Conservation (phyloP, 2,329 filamentous ascomycete species). For the Clarireedia paspali region DNA sequence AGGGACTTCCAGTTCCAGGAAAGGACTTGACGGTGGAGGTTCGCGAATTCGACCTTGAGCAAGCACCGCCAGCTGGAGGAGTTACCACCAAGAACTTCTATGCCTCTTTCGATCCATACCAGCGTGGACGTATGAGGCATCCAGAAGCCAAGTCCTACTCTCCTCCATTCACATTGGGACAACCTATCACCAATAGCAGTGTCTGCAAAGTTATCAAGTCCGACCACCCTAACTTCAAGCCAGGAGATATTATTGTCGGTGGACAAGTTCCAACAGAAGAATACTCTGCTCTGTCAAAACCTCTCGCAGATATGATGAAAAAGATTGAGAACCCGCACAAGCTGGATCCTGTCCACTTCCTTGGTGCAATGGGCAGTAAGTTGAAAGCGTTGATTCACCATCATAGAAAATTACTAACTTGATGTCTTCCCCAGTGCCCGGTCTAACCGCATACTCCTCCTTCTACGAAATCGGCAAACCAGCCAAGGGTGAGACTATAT, state of each 20-base stretch:
- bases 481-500: constrained; percentile 70
- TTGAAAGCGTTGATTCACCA: neutral
- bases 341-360: constrained; percentile 58
- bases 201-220: constrained; percentile 67
- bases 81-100: constrained; percentile 64
- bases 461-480: constrained; percentile 70
- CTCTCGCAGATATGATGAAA: constrained; percentile 33
- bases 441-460: constrained; percentile 66
- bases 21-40: constrained; percentile 63
- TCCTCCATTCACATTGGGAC: constrained; percentile 51
- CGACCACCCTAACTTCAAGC: constrained; percentile 51
- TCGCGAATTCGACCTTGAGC: constrained; percentile 57
- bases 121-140: constrained; percentile 70
- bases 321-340: constrained; percentile 64
- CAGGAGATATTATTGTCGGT: constrained; percentile 59
- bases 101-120: constrained; percentile 69
- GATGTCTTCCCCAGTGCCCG: constrained; percentile 43
- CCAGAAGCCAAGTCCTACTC: constrained; percentile 59
- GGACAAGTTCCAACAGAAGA: constrained; percentile 52
- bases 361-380: constrained; percentile 61
- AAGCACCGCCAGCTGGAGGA: constrained; percentile 54
- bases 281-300: constrained; percentile 49
- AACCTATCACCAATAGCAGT: constrained; percentile 55
- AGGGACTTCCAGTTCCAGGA: constrained; percentile 59
- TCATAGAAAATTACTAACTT: neutral